Evolutionary conservation across 1,139 yeast species (phyloP).

Genomic region (Hyphopichia wangnamkhiaoensis): DNA sequence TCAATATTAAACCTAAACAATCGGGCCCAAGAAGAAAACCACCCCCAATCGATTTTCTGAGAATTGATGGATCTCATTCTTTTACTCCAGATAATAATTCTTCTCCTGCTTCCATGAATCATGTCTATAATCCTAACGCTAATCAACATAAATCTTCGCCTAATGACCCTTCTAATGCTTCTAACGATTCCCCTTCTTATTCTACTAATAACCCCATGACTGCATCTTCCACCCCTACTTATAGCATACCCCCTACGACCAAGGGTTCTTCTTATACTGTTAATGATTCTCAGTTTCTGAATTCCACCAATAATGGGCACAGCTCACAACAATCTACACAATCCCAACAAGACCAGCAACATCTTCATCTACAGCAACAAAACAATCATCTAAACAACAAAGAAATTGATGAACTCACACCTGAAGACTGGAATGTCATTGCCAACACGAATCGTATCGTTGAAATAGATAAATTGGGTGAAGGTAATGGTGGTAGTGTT

Average conservation of each 20-base stretch:
- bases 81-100: conserved; percentile 11
- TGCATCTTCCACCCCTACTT: no score
- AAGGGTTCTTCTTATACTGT: no score
- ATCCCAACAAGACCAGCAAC: conserved; percentile 4
- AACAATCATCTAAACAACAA: conserved; percentile 9
- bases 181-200: background rate
- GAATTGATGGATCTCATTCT: conserved; percentile 32
- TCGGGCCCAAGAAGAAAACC: conserved; percentile 40
- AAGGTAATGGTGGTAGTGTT: conserved; percentile 94
- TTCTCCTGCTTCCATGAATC: background rate
- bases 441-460: conserved; percentile 60
- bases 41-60: conserved; percentile 45
- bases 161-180: background rate
- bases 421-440: conserved; percentile 73
- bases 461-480: conserved; percentile 75
- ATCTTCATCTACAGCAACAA: conserved; percentile 7
- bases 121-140: background rate
- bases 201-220: background rate
- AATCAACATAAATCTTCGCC: background rate
- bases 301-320: no score
- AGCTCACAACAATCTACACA: conserved; percentile 3
- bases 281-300: no score
- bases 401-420: conserved; percentile 54
- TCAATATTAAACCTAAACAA: background rate
- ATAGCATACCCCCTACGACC: no score